Conservation (phyloP, 176 grass and related monocot genomes). For the bread wheat (Triticum aestivum) region IWGSC_CS_RefSeq_v2.1 NC_057796.1:473147433-473147932, state of each 20-base stretch:
- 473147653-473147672: too few species aligned
- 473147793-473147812: background rate
- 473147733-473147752: background rate
- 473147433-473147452: conserved; percentile 6
- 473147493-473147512: background rate
- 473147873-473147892: conserved; percentile 5
- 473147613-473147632: too few species aligned
- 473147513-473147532: too few species aligned
- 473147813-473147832: background rate
- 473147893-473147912: conserved; percentile 7
- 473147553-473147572: too few species aligned
- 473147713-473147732: too few species aligned
- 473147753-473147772: background rate
- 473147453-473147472: conserved; percentile 29
- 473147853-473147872: conserved; percentile 4
- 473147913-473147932: conserved; percentile 1
- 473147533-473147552: background rate
- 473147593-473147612: too few species aligned
- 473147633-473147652: too few species aligned
- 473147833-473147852: background rate
- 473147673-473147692: too few species aligned
- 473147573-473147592: too few species aligned
- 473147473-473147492: background rate
- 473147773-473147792: background rate
- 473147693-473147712: too few species aligned